Evolutionary conservation across 73 alveolate genomes (phyloP).

Genomic region (Uronychia binucleata): DNA sequence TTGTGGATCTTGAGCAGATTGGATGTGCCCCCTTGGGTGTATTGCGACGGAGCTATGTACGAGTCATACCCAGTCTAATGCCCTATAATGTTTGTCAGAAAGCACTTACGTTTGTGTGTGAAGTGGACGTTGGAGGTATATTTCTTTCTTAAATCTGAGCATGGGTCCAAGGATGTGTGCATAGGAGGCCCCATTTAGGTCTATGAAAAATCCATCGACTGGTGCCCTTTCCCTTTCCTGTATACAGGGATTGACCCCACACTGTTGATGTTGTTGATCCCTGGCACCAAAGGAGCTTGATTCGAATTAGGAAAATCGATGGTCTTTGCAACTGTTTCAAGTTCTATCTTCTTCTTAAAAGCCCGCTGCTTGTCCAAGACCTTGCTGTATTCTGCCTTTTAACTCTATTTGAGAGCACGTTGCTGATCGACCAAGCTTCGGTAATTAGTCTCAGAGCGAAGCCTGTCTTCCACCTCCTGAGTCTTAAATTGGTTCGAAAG

Average conservation of each 20-base stretch:
- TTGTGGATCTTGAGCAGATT: neutral
- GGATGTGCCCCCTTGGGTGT: too few species aligned
- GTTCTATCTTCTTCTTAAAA: neutral
- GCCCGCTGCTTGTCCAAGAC: neutral
- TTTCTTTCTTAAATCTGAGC: neutral
- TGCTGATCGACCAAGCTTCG: neutral
- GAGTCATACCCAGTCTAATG: too few species aligned
- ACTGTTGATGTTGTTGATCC: neutral
- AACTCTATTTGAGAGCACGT: neutral
- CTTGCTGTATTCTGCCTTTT: neutral
- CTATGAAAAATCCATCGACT: neutral
- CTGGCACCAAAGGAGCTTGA: neutral
- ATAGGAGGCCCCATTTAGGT: neutral
- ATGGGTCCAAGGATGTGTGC: neutral
- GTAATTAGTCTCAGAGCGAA: neutral
- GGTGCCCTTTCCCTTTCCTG: neutral
- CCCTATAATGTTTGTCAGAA: too few species aligned
- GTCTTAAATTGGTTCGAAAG: neutral
- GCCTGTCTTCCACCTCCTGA: neutral
- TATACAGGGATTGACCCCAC: neutral
- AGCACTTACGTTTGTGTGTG: neutral
- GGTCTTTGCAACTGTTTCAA: neutral
- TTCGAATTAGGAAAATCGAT: neutral
- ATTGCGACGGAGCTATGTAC: too few species aligned
- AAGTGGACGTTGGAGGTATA: neutral